Evolutionary conservation across 2,329 filamentous ascomycete species (phyloP).

Genomic region (Dactylella cylindrospora): DNA sequence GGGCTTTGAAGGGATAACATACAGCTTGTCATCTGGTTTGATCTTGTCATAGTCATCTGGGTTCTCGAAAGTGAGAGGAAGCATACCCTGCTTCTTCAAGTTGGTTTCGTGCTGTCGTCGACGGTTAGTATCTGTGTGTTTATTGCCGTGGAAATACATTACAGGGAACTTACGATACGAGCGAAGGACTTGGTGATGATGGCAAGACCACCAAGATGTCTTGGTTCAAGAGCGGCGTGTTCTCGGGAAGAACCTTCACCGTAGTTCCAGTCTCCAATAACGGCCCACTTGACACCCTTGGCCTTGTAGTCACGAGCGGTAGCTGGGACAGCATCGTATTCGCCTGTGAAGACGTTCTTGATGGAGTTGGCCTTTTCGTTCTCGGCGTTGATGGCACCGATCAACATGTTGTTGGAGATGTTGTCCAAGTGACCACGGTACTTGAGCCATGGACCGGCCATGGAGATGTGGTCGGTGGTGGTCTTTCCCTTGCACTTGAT

Average conservation of each 20-base stretch:
- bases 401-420: conserved; percentile 99
- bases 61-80: conserved; percentile 91
- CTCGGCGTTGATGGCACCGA: conserved; percentile 91
- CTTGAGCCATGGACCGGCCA: conserved; percentile 96
- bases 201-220: conserved; percentile 92
- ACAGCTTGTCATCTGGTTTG: conserved; percentile 77
- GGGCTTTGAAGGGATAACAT: conserved; percentile 45
- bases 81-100: conserved; percentile 99
- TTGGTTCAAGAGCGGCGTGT: conserved; percentile 95
- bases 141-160: not conserved
- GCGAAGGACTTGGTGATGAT: conserved; percentile 96
- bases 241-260: conserved; percentile 97
- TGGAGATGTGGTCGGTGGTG: conserved; percentile 95
- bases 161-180: conserved; percentile 68
- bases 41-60: conserved; percentile 98
- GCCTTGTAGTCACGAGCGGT: conserved; percentile 98
- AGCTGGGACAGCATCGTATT: conserved; percentile 84
- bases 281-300: conserved; percentile 94
- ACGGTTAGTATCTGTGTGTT: conserved; percentile 36
- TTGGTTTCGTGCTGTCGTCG: conserved; percentile 83
- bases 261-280: conserved; percentile 99
- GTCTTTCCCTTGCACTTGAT: conserved; percentile 98
- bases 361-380: conserved; percentile 98
- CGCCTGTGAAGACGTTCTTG: conserved; percentile 81
- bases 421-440: conserved; percentile 99